Evolutionary conservation across 225 moss, liverwort and hornwort genomes (phyloP).

Genomic region (Physcomitrium patens): DNA sequence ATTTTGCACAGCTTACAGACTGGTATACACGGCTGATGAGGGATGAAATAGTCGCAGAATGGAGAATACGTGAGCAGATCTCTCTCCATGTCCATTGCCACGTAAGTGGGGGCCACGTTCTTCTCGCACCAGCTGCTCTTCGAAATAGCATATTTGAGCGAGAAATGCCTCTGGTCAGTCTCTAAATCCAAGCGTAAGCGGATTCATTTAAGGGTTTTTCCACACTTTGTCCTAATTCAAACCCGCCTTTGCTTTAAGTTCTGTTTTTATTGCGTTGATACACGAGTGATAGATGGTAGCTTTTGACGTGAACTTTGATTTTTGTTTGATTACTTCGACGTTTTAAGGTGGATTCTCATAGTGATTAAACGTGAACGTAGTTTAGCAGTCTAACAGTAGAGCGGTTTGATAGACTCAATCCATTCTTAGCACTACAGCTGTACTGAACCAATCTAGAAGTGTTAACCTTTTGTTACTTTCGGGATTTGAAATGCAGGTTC

Average conservation of each 20-base stretch:
- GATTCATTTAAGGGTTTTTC: constrained; percentile 14
- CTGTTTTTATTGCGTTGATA: constrained; percentile 18
- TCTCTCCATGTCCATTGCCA: constrained; percentile 76
- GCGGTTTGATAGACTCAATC: too few relatives aligned
- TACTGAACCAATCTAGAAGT: too few relatives aligned
- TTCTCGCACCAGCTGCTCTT: constrained; percentile 72
- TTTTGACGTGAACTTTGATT: constrained; percentile 15
- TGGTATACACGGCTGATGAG: constrained; percentile 75
- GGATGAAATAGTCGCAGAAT: constrained; percentile 75
- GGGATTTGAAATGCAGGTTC: constrained; percentile 49
- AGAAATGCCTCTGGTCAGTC: constrained; percentile 79
- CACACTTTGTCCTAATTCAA: constrained; percentile 1
- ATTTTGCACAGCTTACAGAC: constrained; percentile 50
- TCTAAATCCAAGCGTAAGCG: constrained; percentile 9
- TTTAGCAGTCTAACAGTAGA: too few relatives aligned
- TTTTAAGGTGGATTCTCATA: constrained; percentile 19
- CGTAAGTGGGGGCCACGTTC: constrained; percentile 70
- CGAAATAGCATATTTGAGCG: constrained; percentile 72
- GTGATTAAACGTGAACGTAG: too few relatives aligned
- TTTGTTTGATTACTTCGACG: constrained; percentile 9
- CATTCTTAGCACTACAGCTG: too few relatives aligned
- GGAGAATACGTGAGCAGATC: constrained; percentile 62
- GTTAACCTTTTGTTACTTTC: not conserved
- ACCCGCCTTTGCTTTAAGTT: not conserved
- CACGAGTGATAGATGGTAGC: too few relatives aligned